These are phyloP conservation scores for Pyrenula aspistea DNA, from an alignment of 495 filamentous ascomycete species.

Conservation along the genomic window DNA sequence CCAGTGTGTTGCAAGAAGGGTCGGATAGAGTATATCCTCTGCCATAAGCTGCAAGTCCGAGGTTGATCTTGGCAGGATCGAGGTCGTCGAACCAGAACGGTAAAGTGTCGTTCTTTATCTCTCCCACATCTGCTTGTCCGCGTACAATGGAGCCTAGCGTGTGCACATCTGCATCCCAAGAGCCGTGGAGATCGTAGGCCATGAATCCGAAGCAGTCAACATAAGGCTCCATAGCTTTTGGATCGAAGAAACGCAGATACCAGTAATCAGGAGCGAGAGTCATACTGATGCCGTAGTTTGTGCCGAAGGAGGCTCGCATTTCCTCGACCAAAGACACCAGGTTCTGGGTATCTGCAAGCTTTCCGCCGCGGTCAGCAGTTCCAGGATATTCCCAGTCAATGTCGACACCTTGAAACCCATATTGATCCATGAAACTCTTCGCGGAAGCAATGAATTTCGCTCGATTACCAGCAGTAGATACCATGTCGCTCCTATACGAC, in stretches of 20 bases:
- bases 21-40: constrained; percentile 23
- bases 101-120: constrained; percentile 21
- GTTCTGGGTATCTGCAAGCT: constrained; percentile 23
- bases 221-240: constrained; percentile 22
- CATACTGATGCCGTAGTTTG: constrained; percentile 22
- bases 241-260: constrained; percentile 33
- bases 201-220: constrained; percentile 40
- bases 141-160: constrained; percentile 11
- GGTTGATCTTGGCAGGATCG: constrained; percentile 17
- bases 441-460: constrained; percentile 30
- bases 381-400: constrained; percentile 48
- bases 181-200: constrained; percentile 26
- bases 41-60: constrained; percentile 33
- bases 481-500: constrained; percentile 14
- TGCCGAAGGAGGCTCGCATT: constrained; percentile 19
- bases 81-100: constrained; percentile 29
- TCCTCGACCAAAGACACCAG: constrained; percentile 27
- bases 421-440: constrained; percentile 26
- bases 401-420: constrained; percentile 44
- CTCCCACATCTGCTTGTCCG: constrained; percentile 26
- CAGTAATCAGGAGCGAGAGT: constrained; percentile 23
- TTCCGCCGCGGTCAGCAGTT: constrained; percentile 24
- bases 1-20: constrained; percentile 18
- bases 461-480: constrained; percentile 16
- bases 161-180: constrained; percentile 18